phyloP scores from a whole-genome alignment of 2,329 filamentous ascomycete species.

The Phialocephala subalpina region DNA sequence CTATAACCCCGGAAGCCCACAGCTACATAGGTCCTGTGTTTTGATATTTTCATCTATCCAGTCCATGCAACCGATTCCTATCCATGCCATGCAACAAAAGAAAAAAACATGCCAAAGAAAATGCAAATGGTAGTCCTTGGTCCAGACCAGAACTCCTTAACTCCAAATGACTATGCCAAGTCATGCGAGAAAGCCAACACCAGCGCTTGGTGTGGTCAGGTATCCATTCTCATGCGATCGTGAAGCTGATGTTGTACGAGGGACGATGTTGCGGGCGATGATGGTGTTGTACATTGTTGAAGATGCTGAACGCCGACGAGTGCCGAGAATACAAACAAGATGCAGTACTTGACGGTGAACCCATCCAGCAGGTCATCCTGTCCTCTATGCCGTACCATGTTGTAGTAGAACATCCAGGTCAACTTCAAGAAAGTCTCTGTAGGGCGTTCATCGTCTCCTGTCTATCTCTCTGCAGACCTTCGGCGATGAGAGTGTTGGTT shows the following conservation, averaged over 20 bases:
- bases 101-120: not conserved
- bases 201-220: slow-evolving; percentile 30
- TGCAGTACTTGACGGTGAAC: not conserved
- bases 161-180: not conserved
- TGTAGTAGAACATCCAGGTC: not conserved
- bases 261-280: not conserved
- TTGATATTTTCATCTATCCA: not conserved
- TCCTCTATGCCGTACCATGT: not conserved
- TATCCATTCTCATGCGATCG: slow-evolving; percentile 4
- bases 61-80: not conserved
- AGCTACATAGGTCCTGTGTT: not conserved
- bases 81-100: not conserved
- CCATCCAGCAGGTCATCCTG: not conserved
- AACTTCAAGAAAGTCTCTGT: not conserved
- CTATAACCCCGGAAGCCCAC: not conserved
- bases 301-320: not conserved
- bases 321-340: not conserved
- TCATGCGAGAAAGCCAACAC: slow-evolving; percentile 22
- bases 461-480: slow-evolving; percentile 12
- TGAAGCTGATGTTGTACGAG: not conserved
- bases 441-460: not conserved
- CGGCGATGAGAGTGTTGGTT: slow-evolving; percentile 8
- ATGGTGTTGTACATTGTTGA: not conserved
- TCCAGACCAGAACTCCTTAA: slow-evolving; percentile 18
- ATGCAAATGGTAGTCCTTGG: slow-evolving; percentile 20